A percentile compares a stretch with the other conserved stretches of the same genome.
Evolutionary conservation across 257 asterid species (phyloP).

Genomic region (Hygrophila difformis): DNA sequence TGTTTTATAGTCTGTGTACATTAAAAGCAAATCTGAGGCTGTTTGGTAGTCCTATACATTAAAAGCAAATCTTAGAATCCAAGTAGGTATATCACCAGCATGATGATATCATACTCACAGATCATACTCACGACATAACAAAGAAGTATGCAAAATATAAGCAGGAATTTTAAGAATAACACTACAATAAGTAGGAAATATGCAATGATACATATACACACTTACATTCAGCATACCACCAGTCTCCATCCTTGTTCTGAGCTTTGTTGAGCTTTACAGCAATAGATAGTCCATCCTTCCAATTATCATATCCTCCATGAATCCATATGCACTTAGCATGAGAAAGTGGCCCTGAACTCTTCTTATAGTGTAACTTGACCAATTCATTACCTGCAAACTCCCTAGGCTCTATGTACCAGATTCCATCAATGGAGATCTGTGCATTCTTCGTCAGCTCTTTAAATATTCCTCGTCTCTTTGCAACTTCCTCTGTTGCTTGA

Average conservation of each 20-base stretch:
- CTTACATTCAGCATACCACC: constrained; percentile 91
- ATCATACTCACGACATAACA: no score
- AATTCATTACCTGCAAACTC: constrained; percentile 48
- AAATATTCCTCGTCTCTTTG: constrained; percentile 38
- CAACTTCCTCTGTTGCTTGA: constrained; percentile 62
- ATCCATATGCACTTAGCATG: constrained; percentile 64
- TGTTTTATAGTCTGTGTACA: no score
- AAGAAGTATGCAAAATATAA: no score
- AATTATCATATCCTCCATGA: constrained; percentile 85
- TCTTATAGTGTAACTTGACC: constrained; percentile 62
- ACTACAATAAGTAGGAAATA: background rate
- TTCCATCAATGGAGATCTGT: constrained; percentile 32
- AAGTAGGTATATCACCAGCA: no score
- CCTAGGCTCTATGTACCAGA: constrained; percentile 69
- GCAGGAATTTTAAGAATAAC: background rate
- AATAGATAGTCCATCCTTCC: constrained; percentile 76
- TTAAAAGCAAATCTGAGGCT: no score
- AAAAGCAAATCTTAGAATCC: no score
- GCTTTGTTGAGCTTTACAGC: constrained; percentile 51
- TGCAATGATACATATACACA: background rate
- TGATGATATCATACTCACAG: no score
- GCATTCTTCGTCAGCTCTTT: constrained; percentile 43
- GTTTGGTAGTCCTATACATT: no score
- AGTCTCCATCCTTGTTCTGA: constrained; percentile 47
- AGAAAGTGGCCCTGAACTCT: constrained; percentile 66